Evolutionary conservation across 1,284 basidiomycete species (phyloP).

Genomic region (Sphagnurus paluster): DNA sequence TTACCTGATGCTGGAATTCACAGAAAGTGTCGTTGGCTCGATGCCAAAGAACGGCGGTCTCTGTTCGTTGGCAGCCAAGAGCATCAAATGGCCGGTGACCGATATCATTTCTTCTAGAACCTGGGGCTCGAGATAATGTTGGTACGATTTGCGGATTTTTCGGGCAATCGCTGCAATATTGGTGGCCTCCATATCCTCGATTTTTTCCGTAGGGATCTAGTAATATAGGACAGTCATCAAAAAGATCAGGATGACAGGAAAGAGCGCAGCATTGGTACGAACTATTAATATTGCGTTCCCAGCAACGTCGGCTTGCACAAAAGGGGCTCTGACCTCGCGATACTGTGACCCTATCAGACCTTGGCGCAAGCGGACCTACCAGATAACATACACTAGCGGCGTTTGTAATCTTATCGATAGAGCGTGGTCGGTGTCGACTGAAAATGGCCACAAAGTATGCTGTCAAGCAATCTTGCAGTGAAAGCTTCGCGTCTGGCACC

Average conservation of each 20-base stretch:
- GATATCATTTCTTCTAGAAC: background rate
- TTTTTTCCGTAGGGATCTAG: background rate
- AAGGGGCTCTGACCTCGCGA: background rate
- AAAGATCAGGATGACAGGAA: too few species aligned
- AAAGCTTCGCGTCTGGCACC: background rate
- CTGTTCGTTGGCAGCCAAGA: background rate
- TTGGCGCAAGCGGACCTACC: too few species aligned
- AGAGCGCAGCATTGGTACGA: background rate
- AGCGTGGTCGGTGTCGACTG: background rate
- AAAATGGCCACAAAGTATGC: background rate
- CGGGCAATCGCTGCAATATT: background rate
- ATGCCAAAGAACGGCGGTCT: background rate
- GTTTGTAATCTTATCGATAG: background rate
- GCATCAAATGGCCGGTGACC: background rate
- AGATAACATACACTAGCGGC: background rate
- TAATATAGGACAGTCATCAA: too few species aligned
- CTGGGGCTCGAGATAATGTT: background rate
- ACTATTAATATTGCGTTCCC: slow-evolving; percentile 1
- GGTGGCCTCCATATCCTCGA: background rate
- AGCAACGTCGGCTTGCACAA: slow-evolving; percentile 1
- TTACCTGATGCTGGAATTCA: background rate
- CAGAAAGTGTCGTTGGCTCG: background rate
- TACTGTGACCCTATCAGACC: background rate
- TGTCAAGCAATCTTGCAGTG: slow-evolving; percentile 1
- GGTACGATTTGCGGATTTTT: background rate